These are phyloP conservation scores for Iris macrosiphon DNA, from an alignment of 106 monocot species.

Conservation along the genomic window DNA sequence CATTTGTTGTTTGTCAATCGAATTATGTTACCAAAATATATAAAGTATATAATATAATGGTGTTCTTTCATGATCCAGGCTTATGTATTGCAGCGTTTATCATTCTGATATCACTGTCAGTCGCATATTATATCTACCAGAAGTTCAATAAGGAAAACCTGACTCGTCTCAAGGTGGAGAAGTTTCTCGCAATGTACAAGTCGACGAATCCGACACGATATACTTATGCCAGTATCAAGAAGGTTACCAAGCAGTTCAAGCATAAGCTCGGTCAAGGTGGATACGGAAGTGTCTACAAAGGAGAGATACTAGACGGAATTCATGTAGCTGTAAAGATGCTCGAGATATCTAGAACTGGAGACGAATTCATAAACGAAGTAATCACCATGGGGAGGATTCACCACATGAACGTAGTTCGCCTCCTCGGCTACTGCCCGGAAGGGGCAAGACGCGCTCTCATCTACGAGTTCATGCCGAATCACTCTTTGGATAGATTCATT, in stretches of 20 bases:
- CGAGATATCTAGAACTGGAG: background rate
- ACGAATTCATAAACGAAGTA: constrained; percentile 12
- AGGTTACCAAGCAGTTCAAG: constrained; percentile 10
- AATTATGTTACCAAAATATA: too few relatives aligned
- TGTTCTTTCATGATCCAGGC: background rate
- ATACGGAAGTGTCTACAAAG: constrained; percentile 15
- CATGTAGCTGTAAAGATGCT: constrained; percentile 9
- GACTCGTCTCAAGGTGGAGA: constrained; percentile 8
- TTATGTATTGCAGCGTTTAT: background rate
- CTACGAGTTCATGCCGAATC: constrained; percentile 13
- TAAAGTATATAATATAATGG: too few relatives aligned
- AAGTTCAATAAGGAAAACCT: constrained; percentile 5
- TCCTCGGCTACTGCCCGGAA: constrained; percentile 2
- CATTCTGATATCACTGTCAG: background rate
- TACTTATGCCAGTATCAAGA: constrained; percentile 1
- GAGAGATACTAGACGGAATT: constrained; percentile 9
- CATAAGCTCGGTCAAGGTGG: constrained; percentile 14
- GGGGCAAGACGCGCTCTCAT: constrained; percentile 2
- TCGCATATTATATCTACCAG: background rate
- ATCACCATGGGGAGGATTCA: constrained; percentile 9
- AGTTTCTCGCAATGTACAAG: constrained; percentile 12
- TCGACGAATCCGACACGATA: constrained; percentile 5
- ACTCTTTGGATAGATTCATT: constrained; percentile 9
- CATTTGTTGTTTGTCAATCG: too few relatives aligned
- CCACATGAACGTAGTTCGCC: constrained; percentile 1